phyloP scores from a whole-genome alignment of 352 stramenopile species.

The Phytopythium helicoides region DNA sequence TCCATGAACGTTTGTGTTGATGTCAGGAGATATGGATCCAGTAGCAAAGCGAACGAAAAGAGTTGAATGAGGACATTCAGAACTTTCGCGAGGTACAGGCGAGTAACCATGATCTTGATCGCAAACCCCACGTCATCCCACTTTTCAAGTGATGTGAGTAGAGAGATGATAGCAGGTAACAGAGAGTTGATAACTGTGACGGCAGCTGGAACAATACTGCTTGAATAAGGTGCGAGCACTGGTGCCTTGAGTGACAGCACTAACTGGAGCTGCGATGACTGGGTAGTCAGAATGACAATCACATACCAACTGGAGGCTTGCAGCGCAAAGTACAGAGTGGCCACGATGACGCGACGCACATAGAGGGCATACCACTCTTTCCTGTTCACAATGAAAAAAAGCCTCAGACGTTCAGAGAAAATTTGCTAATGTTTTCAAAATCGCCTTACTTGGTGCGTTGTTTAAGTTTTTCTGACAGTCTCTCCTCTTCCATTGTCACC shows the following conservation, averaged over 20 bases:
- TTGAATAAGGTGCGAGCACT: conserved; percentile 51
- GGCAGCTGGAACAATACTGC: conserved; percentile 61
- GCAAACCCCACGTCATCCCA: conserved; percentile 79
- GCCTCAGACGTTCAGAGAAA: too few species aligned
- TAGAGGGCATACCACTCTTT: conserved; percentile 63
- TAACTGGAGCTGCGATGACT: conserved; percentile 56
- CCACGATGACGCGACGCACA: conserved; percentile 34
- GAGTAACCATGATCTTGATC: conserved; percentile 82
- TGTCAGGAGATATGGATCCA: conserved; percentile 67
- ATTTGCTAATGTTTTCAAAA: not conserved
- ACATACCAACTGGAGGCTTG: conserved; percentile 67
- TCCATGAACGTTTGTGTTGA: conserved; percentile 27
- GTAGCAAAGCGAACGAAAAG: conserved; percentile 63
- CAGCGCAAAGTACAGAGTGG: conserved; percentile 60
- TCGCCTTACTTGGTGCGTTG: conserved; percentile 38
- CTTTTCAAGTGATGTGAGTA: conserved; percentile 65
- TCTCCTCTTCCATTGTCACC: conserved; percentile 53
- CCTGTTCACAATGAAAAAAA: conserved; percentile 16
- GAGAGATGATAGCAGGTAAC: conserved; percentile 58
- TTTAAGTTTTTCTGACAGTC: conserved; percentile 43
- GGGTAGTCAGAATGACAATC: conserved; percentile 71
- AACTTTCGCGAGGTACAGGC: conserved; percentile 80
- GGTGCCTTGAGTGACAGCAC: conserved; percentile 35
- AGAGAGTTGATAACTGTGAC: conserved; percentile 77
- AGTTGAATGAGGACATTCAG: conserved; percentile 83